phyloP scores from a whole-genome alignment of 768 basidiomycete species.

The Pisolithus sp. region DNA sequence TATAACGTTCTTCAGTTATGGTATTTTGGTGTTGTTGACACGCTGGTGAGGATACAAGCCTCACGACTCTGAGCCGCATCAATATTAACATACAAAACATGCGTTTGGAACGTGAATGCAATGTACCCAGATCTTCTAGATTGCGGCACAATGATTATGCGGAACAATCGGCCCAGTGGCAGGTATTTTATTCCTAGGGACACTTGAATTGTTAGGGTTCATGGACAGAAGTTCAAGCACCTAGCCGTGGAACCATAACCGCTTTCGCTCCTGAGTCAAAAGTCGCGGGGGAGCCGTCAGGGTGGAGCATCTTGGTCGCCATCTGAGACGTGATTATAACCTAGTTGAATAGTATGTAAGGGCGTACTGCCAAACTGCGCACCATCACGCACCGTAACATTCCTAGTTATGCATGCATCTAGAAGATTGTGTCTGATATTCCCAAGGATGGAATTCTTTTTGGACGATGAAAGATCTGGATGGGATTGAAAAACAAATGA shows the following conservation, averaged over 20 bases:
- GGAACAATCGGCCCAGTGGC: conserved; percentile 38
- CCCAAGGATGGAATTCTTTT: conserved; percentile 41
- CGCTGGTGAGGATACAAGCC: conserved; percentile 34
- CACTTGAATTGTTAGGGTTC: conserved; percentile 5
- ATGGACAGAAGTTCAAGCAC: conserved; percentile 28
- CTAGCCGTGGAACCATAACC: conserved; percentile 60
- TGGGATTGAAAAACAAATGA: conserved; percentile 59
- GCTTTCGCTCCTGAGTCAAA: conserved; percentile 61
- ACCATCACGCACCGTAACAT: conserved; percentile 40
- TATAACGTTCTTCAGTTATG: conserved; percentile 17
- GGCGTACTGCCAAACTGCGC: neutral
- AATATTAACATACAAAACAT: conserved; percentile 9
- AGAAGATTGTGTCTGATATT: conserved; percentile 48
- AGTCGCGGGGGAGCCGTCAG: conserved; percentile 57
- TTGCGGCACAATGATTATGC: conserved; percentile 37
- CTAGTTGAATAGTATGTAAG: conserved; percentile 22
- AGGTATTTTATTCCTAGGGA: conserved; percentile 32
- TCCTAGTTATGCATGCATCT: conserved; percentile 39
- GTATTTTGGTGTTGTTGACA: conserved; percentile 11
- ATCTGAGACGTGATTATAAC: conserved; percentile 62
- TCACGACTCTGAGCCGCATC: conserved; percentile 28
- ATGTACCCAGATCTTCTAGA: conserved; percentile 36
- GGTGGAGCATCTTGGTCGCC: conserved; percentile 58
- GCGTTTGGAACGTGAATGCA: conserved; percentile 13
- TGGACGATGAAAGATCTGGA: conserved; percentile 31